Base-by-base conservation (phyloP, 345 rosid genomes). In the Corchorus capsularis region DNA sequence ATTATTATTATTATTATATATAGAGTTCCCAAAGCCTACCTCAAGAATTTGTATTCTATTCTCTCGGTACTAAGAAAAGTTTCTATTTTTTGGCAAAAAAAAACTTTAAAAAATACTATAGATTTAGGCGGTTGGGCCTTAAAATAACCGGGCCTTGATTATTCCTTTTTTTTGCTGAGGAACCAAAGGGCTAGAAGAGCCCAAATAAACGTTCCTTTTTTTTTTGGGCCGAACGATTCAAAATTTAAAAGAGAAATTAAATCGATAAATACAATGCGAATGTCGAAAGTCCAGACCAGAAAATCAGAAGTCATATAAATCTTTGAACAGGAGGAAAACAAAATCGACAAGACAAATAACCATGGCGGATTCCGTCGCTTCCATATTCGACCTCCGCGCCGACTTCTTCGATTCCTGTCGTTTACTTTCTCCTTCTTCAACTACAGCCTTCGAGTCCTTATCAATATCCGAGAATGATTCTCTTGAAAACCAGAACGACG, bases 391-490 rank as follows among this genome's bases (percentile, higher is more conserved):
- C 68, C 82, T 89, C 32, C 85, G 83, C 20, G 35, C 67, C 10
- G 74, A 81, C 81, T 93, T 92, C 81, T 88, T 93, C 75, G 90
- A 92, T 72, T 86, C 88, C 13, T 89, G 91, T 78, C 83, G 82
- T 66, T 74, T 93, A 66, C 69, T 89, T 20, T 81, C 87, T 80
- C 81, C 93, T 64, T 85, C 89, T 9, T 74, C 81, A 63, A 49
- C 87, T 75, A 78, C 75, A 39, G 50, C 66, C 1, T 75, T 78
- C 20, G 79, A 66, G 59, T 64, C 71, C 60, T 71, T 72, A 43
- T 78, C 79, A 1, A 80, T 68, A 72, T 74, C 74, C 5, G 81
- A 80, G 55, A 78, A 46, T 61, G 77, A 67, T 32, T 47, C 78
- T 16, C 59, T 60, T 52, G 78, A 77, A 73, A 79, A 79, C 79